These are phyloP conservation scores for Apiotrichum sp. DNA, from an alignment of 1,284 basidiomycete species.

Conservation along the genomic window DNA sequence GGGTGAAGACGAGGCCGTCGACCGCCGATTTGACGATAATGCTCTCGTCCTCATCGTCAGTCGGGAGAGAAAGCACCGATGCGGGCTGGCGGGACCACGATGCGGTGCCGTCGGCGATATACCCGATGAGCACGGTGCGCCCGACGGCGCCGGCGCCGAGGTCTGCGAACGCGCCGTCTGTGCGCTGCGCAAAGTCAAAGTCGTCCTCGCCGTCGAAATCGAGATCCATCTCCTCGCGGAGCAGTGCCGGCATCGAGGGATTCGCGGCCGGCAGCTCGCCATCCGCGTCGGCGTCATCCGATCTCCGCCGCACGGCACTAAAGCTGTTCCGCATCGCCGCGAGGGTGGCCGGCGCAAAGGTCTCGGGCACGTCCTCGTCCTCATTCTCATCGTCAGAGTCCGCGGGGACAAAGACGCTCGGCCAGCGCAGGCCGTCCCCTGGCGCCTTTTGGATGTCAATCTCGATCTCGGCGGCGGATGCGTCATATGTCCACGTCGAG, in stretches of 20 bases:
- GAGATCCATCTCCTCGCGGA: constrained; percentile 47
- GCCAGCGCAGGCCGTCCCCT: constrained; percentile 67
- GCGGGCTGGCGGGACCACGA: constrained; percentile 29
- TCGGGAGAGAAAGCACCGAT: constrained; percentile 28
- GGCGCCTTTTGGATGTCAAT: constrained; percentile 79
- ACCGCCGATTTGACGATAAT: constrained; percentile 71
- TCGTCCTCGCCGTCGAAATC: constrained; percentile 47
- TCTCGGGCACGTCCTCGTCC: constrained; percentile 76
- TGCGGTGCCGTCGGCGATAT: constrained; percentile 11
- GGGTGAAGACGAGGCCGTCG: constrained; percentile 68
- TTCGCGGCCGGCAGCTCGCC: constrained; percentile 27
- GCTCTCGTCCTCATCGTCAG: constrained; percentile 1
- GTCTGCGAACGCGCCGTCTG: constrained; percentile 51
- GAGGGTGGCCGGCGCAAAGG: constrained; percentile 75
- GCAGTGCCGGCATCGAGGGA: constrained; percentile 37
- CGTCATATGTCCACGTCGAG: constrained; percentile 84
- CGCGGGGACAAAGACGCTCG: constrained; percentile 61
- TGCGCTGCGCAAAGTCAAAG: constrained; percentile 48
- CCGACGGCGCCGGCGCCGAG: constrained; percentile 27
- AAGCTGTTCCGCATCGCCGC: constrained; percentile 63
- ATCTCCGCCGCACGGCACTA: constrained; percentile 1
- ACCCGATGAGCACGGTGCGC: constrained; percentile 30
- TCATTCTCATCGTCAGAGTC: constrained; percentile 41
- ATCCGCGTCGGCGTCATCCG: constrained; percentile 20
- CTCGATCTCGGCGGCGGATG: constrained; percentile 62